Evolutionary conservation across 306 rosid genomes (phyloP), one percentile per base, ranked within the genome.

Genomic region (Hippophae rhamnoides): DNA sequence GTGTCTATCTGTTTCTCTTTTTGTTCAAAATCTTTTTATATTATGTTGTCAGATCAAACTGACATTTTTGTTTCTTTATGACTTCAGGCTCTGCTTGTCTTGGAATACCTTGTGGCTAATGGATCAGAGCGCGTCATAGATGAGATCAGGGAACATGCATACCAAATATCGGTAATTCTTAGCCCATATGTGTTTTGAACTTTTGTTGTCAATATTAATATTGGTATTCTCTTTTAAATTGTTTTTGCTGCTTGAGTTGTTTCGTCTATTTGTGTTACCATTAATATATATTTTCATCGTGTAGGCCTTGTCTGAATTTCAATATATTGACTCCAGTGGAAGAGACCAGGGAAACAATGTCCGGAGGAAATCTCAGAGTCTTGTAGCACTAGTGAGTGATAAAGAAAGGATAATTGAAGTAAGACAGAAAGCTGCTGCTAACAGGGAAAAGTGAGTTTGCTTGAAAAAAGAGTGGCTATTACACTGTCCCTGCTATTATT

Each of bases 41-140:
- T 49, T 49, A 5, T 13, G 18, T 11, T 13, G 53, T 13, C 14
- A 51, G 48, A 8, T 31, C 57, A 60, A 66, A 76, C 65, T 68
- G 7, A 62, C 61, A 6, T 46, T 9, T 25, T 27, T 13, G 54
- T 13, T 57, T 60, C 58, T 63, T 66, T 70, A 69, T 60, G 44
- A 48, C 69, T 12, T 48, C 82, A 93, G 99, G 97, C 85, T 64
- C 86, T 93, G 87, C 84, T 88, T 13, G 89, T 93, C 52, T 77
- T 93, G 77, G 99, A 93, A 60, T 93, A 88, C 77, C 72, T 93
- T 79, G 99, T 93, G 57, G 99, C 84, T 61, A 76, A 93, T 69
- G 99, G 99, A 41, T 88, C 97, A 13, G 99, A 93, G 71, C 88
- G 94, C 49, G 90, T 93, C 76, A 82, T 93, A 66, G 99, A 93